These are phyloP conservation scores for Cutaneotrichosporon curvatum DNA, from an alignment of 1,284 basidiomycete genomes.

Conservation along the genomic window DNA sequence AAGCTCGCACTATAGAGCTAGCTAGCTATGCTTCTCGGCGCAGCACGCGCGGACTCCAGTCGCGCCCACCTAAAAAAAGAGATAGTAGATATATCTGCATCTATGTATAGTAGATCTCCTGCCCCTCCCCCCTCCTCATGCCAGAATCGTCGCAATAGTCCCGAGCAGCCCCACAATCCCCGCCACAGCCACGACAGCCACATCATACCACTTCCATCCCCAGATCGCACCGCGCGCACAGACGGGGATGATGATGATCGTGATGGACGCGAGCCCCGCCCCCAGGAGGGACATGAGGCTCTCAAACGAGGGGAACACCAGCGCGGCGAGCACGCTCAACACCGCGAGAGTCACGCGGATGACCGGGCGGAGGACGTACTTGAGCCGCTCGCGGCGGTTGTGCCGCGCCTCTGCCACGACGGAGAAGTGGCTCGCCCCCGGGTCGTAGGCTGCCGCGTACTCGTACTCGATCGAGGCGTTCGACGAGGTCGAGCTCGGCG, in stretches of 20 bases:
- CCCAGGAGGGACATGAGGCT: slow-evolving; percentile 81
- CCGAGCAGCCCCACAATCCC: slow-evolving; percentile 65
- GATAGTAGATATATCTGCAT: too few relatives aligned
- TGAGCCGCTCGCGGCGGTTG: slow-evolving; percentile 39
- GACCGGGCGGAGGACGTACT: slow-evolving; percentile 51
- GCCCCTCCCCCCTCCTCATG: neutral
- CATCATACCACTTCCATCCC: slow-evolving; percentile 53
- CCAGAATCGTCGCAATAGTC: slow-evolving; percentile 47
- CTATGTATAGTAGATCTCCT: too few relatives aligned
- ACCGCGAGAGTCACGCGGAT: slow-evolving; percentile 59
- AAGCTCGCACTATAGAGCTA: slow-evolving; percentile 43
- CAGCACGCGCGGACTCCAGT: too few relatives aligned
- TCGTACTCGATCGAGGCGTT: neutral
- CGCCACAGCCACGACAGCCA: slow-evolving; percentile 52
- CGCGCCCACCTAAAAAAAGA: too few relatives aligned
- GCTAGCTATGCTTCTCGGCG: too few relatives aligned
- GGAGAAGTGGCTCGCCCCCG: slow-evolving; percentile 41
- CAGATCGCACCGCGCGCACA: slow-evolving; percentile 51
- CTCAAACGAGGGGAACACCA: slow-evolving; percentile 77
- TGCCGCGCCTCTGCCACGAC: slow-evolving; percentile 50
- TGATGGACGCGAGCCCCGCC: slow-evolving; percentile 69
- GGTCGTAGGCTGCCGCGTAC: slow-evolving; percentile 3
- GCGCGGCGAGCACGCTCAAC: slow-evolving; percentile 61
- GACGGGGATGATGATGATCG: slow-evolving; percentile 72
- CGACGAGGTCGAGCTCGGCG: slow-evolving; percentile 13